Base-by-base conservation (phyloP, 768 basidiomycete species). In the Ramaria sp. region DNA sequence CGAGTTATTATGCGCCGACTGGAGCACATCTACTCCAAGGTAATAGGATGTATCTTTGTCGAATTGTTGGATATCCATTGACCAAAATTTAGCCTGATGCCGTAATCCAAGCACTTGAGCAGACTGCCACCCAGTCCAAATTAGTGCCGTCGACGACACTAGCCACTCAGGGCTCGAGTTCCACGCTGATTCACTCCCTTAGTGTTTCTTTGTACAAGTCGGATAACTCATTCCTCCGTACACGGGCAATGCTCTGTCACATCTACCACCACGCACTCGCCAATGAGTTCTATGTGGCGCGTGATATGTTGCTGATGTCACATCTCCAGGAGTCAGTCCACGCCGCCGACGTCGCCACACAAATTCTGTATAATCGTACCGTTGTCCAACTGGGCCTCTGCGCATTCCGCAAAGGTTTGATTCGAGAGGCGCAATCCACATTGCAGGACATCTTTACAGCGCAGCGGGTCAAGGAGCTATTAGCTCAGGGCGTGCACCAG, bases 11-110 rank as follows among this genome's bases (percentile, higher is more conserved):
- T 98, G 88, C 82, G 96, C 63, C 83, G 96, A 43, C 72, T 99
- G 59, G 96, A 99, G 68, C 96, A 98, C 67, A 92, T 99, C 51
- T 98, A 99, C 71, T 93, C 90, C 39, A 98, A 99, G 84, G 93
- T 94, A 11, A 59, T 57, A 71, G 60, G 13, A 6, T 50, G 24
- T 46, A 3, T 58, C 39, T 30, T 45, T 7, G n/a, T 64, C 46
- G 66, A 9, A 10, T 11, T 46, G 1, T 46, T 46, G 45, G 24
- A 49, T 37, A 50, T 39, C 58, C n/a, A 58, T 54, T 59, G 47
- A 57, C 31, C 34, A 20, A 57, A 51, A 54, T 51, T 33, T 62
- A 96, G 93, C 96, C 96, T 49, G 91, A 96, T 65, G 78, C 90
- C 38, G 91, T 99, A 19, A 86, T 94, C 39, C 82, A 86, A 63